These are phyloP conservation scores for Agroathelia rolfsii DNA, from an alignment of 1,284 basidiomycete species.

Conservation along the genomic window DNA sequence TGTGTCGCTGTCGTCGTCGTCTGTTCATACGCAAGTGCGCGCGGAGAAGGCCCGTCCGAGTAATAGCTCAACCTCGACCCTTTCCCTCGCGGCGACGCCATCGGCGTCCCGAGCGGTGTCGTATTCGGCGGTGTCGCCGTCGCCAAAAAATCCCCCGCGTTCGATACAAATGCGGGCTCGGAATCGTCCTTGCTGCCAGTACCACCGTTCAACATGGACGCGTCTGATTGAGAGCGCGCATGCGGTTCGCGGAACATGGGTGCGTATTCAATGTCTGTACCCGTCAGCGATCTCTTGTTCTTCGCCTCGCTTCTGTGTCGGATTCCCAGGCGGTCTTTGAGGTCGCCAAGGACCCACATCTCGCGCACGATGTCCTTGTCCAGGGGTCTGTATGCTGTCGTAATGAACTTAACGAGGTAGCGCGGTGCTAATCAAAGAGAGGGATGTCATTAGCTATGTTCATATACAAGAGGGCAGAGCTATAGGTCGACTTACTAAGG, in stretches of 20 bases:
- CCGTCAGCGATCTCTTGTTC: slow-evolving; percentile 17
- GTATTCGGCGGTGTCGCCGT: slow-evolving; percentile 8
- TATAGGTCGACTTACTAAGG: slow-evolving; percentile 58
- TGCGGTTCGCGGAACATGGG: slow-evolving; percentile 64
- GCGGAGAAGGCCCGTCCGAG: too few relatives aligned
- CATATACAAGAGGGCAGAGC: slow-evolving; percentile 8
- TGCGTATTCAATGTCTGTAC: slow-evolving; percentile 39
- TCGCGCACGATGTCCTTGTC: slow-evolving; percentile 86
- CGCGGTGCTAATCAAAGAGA: slow-evolving; percentile 43
- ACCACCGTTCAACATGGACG: slow-evolving; percentile 27
- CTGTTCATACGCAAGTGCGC: too few relatives aligned
- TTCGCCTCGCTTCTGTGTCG: slow-evolving; percentile 42
- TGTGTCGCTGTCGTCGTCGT: too few relatives aligned
- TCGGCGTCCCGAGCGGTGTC: too few relatives aligned
- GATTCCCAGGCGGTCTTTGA: slow-evolving; percentile 78
- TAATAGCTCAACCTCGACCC: too few relatives aligned
- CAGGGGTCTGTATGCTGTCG: slow-evolving; percentile 56
- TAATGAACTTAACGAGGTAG: slow-evolving; percentile 62
- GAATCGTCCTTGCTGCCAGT: slow-evolving; percentile 12
- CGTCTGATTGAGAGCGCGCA: slow-evolving; percentile 51
- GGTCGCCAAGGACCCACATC: slow-evolving; percentile 77
- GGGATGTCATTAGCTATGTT: slow-evolving; percentile 8
- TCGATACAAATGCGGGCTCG: too few relatives aligned
- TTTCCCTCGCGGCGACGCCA: too few relatives aligned
- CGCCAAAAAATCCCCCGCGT: too few relatives aligned